These are phyloP conservation scores for Bjerkandera adusta DNA, from an alignment of 1,284 basidiomycete genomes.

Conservation along the genomic window DNA sequence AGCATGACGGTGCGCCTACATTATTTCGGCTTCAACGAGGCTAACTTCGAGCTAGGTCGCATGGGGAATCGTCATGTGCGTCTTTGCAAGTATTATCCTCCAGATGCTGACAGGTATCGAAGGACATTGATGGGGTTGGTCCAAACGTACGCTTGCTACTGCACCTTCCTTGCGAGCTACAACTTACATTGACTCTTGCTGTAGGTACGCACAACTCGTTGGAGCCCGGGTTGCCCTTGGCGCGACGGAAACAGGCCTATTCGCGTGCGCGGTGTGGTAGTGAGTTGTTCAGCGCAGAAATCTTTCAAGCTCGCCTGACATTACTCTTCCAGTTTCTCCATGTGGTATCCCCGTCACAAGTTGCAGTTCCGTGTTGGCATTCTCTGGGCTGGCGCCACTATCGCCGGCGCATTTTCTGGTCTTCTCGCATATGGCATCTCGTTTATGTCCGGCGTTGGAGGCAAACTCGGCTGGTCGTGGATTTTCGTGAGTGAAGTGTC, in stretches of 20 bases:
- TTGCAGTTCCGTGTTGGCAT: no score
- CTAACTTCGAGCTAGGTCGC: slow-evolving; percentile 17
- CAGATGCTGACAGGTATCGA: slow-evolving; percentile 26
- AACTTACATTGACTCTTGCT: slow-evolving; percentile 3
- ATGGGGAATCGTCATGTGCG: slow-evolving; percentile 28
- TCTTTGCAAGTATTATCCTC: no score
- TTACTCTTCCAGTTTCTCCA: no score
- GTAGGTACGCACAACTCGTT: slow-evolving; percentile 59
- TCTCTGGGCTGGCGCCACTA: no score
- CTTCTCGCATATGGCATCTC: slow-evolving; percentile 37
- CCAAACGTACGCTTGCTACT: slow-evolving; percentile 41
- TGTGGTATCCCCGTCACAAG: no score
- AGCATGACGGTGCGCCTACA: slow-evolving; percentile 26
- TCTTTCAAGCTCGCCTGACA: no score
- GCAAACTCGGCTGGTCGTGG: slow-evolving; percentile 39
- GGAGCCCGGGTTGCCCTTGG: slow-evolving; percentile 60
- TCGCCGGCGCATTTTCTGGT: slow-evolving; percentile 30
- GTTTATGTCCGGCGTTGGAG: slow-evolving; percentile 35
- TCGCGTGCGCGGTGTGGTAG: slow-evolving; percentile 69
- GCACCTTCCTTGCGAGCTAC: not conserved
- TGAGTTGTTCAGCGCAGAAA: slow-evolving; percentile 15
- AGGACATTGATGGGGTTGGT: slow-evolving; percentile 70
- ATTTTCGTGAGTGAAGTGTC: slow-evolving; percentile 35
- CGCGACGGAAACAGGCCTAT: slow-evolving; percentile 66
- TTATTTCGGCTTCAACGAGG: not conserved